phyloP scores from a whole-genome alignment of 1,139 yeast species.

The Geotrichum fermentans region DNA sequence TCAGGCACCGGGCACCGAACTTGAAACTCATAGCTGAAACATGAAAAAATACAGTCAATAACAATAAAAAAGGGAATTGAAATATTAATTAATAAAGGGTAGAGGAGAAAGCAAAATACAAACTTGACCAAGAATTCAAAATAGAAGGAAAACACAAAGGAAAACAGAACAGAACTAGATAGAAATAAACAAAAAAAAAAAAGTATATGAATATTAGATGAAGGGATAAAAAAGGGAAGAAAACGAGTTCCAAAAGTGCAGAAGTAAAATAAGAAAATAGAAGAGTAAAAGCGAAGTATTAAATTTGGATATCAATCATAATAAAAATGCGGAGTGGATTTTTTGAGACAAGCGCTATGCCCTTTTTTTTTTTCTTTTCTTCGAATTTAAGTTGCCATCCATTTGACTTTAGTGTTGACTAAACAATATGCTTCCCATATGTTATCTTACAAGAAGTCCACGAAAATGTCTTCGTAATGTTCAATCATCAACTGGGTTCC shows the following conservation, averaged over 20 bases:
- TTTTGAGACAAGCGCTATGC: not conserved
- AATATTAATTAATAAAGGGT: no score
- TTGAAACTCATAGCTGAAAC: no score
- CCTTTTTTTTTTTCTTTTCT: not conserved
- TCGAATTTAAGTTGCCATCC: not conserved
- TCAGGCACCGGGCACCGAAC: no score
- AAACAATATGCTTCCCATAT: no score
- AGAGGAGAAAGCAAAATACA: no score
- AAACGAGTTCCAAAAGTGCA: not conserved
- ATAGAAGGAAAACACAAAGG: not conserved
- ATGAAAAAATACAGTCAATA: no score
- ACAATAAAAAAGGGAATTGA: no score
- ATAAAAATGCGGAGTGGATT: not conserved
- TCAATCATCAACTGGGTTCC: constrained; percentile 72
- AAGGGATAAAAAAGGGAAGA: not conserved
- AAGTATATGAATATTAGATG: not conserved
- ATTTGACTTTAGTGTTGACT: no score
- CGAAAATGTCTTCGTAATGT: constrained; percentile 46
- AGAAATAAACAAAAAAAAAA: not conserved
- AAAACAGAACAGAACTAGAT: not conserved
- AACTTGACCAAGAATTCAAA: not conserved
- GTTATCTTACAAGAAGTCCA: constrained; percentile 13
- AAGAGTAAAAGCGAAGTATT: not conserved
- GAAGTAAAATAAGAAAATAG: not conserved
- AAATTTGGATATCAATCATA: not conserved